phyloP scores from a whole-genome alignment of 768 basidiomycete genomes.

The Suillus subluteus region DNA sequence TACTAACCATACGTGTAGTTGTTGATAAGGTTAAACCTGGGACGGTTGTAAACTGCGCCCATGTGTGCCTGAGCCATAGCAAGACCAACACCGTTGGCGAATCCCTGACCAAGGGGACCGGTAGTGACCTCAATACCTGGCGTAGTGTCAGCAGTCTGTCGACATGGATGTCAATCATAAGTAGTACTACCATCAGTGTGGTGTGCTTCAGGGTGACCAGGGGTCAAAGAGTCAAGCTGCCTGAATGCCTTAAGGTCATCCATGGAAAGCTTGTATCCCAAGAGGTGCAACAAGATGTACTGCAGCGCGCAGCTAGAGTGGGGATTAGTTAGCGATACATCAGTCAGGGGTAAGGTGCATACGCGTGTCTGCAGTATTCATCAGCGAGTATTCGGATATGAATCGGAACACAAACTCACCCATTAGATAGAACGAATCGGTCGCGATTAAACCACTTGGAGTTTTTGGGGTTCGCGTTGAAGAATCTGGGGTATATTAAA shows the following conservation, averaged over 20 bases:
- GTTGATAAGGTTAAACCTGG: slow-evolving; percentile 77
- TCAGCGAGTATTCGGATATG: slow-evolving; percentile 17
- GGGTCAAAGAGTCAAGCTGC: slow-evolving; percentile 87
- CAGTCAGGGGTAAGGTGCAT: slow-evolving; percentile 34
- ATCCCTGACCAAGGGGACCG: slow-evolving; percentile 94
- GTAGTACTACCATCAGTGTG: slow-evolving; percentile 58
- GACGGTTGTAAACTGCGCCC: slow-evolving; percentile 88
- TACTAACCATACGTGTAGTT: slow-evolving; percentile 85
- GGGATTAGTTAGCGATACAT: slow-evolving; percentile 14
- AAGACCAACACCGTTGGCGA: slow-evolving; percentile 91
- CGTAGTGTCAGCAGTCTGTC: slow-evolving; percentile 7
- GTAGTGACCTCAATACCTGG: slow-evolving; percentile 89
- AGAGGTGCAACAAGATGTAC: slow-evolving; percentile 88
- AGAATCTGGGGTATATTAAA: slow-evolving; percentile 53
- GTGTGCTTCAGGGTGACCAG: slow-evolving; percentile 86
- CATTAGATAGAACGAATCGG: slow-evolving; percentile 96
- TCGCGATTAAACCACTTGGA: slow-evolving; percentile 96
- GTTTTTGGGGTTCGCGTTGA: slow-evolving; percentile 87
- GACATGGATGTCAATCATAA: slow-evolving; percentile 8
- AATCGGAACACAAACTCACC: slow-evolving; percentile 51
- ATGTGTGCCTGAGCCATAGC: slow-evolving; percentile 94
- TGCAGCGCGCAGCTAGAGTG: slow-evolving; percentile 82
- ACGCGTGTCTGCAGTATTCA: slow-evolving; percentile 65
- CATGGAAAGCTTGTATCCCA: slow-evolving; percentile 90
- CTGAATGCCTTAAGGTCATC: slow-evolving; percentile 95